These are phyloP conservation scores for Auricularia sp. DNA, from an alignment of 768 basidiomycete species.

Conservation along the genomic window DNA sequence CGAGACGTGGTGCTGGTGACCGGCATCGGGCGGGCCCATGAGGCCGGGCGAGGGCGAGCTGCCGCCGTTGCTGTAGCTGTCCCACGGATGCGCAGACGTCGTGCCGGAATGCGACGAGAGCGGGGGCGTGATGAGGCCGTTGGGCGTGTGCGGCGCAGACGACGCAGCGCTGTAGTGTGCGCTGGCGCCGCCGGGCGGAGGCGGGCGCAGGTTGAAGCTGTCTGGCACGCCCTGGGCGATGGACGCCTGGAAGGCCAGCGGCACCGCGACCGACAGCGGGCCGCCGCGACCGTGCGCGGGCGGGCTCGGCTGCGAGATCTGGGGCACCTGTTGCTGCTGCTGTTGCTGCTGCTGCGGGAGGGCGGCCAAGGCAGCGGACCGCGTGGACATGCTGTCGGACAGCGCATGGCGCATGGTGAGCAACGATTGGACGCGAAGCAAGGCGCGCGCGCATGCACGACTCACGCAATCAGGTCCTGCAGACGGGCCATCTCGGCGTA, in stretches of 20 bases:
- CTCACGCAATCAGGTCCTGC: slow-evolving; percentile 1
- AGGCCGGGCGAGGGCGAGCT: not conserved
- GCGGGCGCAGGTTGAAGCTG: not conserved
- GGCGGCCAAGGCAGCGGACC: not conserved
- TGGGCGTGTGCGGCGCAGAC: not conserved
- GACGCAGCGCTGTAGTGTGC: not conserved
- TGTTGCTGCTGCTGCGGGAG: not conserved
- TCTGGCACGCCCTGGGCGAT: not conserved
- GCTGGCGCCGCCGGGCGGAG: not conserved
- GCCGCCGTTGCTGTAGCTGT: not conserved
- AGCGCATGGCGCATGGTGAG: not conserved
- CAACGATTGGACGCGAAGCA: not conserved
- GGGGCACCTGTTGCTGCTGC: not conserved
- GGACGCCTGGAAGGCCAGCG: not conserved
- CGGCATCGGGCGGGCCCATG: not conserved
- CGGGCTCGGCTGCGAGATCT: not conserved
- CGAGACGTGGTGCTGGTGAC: not conserved
- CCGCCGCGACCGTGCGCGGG: not conserved
- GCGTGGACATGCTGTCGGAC: not conserved
- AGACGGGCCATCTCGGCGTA: not conserved
- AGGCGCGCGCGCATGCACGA: not conserved
- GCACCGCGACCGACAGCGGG: not conserved
- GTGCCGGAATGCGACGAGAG: not conserved
- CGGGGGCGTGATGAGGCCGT: not conserved
- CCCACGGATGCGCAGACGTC: not conserved